Conservation (phyloP, 2,329 filamentous ascomycete species). For the Fusarium cyanostomum region DNA sequence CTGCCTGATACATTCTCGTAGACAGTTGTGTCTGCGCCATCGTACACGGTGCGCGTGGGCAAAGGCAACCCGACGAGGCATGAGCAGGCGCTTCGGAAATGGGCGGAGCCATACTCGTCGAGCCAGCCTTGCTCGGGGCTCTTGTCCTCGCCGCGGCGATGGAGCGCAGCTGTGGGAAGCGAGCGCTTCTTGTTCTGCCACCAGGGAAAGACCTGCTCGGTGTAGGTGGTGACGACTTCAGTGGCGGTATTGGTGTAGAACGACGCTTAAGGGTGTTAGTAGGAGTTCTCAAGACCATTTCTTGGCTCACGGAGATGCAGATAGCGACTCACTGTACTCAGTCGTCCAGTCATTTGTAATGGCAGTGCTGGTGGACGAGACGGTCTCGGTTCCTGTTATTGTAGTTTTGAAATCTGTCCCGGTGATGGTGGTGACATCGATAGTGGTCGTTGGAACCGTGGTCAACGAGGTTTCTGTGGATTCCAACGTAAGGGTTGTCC, state of each 20-base stretch:
- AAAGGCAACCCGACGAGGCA: slow-evolving; percentile 13
- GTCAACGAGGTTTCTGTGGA: slow-evolving; percentile 4
- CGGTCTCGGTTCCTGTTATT: slow-evolving; percentile 2
- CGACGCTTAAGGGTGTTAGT: background rate
- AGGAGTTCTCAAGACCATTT: no score
- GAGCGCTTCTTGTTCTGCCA: slow-evolving; percentile 6
- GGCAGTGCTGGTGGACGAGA: background rate
- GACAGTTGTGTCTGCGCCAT: background rate
- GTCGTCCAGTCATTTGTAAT: slow-evolving; percentile 2
- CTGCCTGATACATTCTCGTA: background rate
- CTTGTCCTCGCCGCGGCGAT: background rate
- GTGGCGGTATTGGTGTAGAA: background rate
- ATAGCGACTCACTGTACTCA: background rate
- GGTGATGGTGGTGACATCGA: slow-evolving; percentile 6
- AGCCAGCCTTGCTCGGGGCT: slow-evolving; percentile 14
- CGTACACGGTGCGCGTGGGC: slow-evolving; percentile 7
- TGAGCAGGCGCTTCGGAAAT: slow-evolving; percentile 19
- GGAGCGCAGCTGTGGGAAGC: background rate
- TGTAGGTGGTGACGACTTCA: background rate
- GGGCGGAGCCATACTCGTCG: background rate
- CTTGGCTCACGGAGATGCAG: no score
- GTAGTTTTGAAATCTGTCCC: background rate
- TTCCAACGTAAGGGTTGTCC: slow-evolving; percentile 6
- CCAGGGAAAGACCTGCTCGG: slow-evolving; percentile 13
- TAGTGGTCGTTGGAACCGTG: slow-evolving; percentile 2